A percentile compares a stretch with the other conserved stretches of the same genome.
These are phyloP conservation scores for Cyberlindnera misumaiensis DNA, from an alignment of 805 yeast species.

Conservation along the genomic window DNA sequence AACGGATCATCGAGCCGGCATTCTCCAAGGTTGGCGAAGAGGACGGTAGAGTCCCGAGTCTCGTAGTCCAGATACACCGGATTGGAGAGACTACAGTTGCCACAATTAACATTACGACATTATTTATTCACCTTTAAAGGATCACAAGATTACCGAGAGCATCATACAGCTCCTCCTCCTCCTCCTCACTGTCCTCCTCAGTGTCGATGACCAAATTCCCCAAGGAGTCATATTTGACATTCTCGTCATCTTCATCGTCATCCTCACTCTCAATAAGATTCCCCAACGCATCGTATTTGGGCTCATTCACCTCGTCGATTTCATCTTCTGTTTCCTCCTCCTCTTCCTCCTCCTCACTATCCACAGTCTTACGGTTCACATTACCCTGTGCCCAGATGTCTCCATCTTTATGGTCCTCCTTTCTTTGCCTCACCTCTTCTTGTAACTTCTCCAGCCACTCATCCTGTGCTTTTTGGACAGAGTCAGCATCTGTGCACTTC, in stretches of 20 bases:
- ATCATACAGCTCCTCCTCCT: constrained; percentile 1
- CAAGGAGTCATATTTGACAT: neutral
- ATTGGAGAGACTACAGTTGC: no score
- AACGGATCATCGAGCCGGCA: no score
- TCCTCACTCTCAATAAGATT: constrained; percentile 4
- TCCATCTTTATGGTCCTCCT: constrained; percentile 40
- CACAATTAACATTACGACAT: no score
- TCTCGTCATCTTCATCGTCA: neutral
- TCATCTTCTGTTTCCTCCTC: constrained; percentile 17
- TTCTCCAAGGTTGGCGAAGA: no score
- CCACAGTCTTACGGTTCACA: constrained; percentile 44
- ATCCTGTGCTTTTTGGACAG: constrained; percentile 65
- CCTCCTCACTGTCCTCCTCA: neutral
- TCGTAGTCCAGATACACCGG: no score
- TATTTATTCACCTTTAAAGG: neutral
- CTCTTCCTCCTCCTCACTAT: constrained; percentile 21
- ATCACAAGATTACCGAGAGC: constrained; percentile 5
- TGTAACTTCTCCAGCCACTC: constrained; percentile 67
- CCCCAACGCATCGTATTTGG: constrained; percentile 18
- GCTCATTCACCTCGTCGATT: constrained; percentile 14
- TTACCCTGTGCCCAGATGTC: constrained; percentile 80
- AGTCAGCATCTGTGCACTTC: constrained; percentile 72
- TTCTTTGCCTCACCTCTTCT: constrained; percentile 56
- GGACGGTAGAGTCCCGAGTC: no score
- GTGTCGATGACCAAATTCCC: neutral